Conservation (phyloP, 2,329 filamentous ascomycete genomes). For the Aureobasidium mangrovei region DNA sequence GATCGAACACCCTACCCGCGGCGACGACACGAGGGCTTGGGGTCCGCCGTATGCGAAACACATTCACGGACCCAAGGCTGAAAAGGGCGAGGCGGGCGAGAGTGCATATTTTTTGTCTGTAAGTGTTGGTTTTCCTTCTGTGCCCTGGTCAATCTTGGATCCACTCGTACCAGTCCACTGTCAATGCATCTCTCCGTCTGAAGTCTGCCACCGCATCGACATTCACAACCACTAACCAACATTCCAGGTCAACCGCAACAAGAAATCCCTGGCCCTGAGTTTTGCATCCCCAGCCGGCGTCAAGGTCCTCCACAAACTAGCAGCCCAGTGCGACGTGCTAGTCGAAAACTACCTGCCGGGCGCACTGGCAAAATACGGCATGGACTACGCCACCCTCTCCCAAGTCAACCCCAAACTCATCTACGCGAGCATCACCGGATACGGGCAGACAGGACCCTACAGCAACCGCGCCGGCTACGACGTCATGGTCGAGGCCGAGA, state of each 20-base stretch:
- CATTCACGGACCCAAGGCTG: conserved; percentile 39
- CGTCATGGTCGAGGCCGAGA: conserved; percentile 98
- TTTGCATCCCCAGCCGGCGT: conserved; percentile 81
- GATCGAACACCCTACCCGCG: conserved; percentile 82
- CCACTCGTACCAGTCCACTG: neutral
- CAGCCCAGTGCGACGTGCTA: conserved; percentile 76
- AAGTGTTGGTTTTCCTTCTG: conserved; percentile 36
- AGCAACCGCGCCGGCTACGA: conserved; percentile 85
- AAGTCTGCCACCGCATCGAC: neutral
- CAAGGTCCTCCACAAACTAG: conserved; percentile 77
- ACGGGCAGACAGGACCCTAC: conserved; percentile 91
- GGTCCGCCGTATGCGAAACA: conserved; percentile 88
- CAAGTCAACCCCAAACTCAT: conserved; percentile 79
- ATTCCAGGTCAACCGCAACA: conserved; percentile 68
- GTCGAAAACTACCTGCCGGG: conserved; percentile 97
- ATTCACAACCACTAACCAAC: conserved; percentile 41
- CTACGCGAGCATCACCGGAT: conserved; percentile 94
- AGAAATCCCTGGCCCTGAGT: conserved; percentile 84
- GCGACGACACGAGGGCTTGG: conserved; percentile 94
- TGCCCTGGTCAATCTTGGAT: neutral
- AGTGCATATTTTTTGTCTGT: conserved; percentile 86
- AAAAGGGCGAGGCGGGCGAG: conserved; percentile 62
- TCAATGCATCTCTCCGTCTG: neutral
- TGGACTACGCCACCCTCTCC: conserved; percentile 76
- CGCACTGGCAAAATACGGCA: conserved; percentile 75